phyloP scores from a whole-genome alignment of 208 protist genomes.

The Acanthamoeba healyi region DNA sequence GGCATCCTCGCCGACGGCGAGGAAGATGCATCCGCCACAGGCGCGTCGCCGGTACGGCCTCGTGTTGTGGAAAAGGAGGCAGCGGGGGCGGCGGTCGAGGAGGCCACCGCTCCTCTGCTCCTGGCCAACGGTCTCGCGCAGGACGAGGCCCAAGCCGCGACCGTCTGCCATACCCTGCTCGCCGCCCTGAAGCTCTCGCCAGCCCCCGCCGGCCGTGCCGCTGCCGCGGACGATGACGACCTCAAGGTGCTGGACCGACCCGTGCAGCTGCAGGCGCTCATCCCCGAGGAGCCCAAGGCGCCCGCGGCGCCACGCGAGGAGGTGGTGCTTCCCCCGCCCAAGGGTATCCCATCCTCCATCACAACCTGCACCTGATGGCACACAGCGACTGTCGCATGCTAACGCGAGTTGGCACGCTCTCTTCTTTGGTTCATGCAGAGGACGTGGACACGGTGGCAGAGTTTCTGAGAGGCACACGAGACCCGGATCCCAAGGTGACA shows the following conservation, averaged over 20 bases:
- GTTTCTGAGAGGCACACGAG: not conserved
- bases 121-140: not conserved
- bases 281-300: conserved; percentile 6
- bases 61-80: not conserved
- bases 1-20: not conserved
- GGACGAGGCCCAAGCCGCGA: not conserved
- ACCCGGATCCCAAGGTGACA: not conserved
- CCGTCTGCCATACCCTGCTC: not conserved
- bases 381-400: not conserved
- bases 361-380: too few relatives aligned
- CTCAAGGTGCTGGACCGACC: conserved; percentile 5
- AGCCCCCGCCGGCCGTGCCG: not conserved
- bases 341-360: not conserved
- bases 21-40: too few relatives aligned
- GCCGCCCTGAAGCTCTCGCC: not conserved
- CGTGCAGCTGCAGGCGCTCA: not conserved
- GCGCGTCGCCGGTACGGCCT: too few relatives aligned
- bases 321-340: conserved; percentile 19
- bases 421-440: not conserved
- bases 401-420: not conserved
- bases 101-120: not conserved
- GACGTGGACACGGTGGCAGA: conserved; percentile 8
- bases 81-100: not conserved
- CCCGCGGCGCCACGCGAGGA: not conserved
- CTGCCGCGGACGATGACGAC: not conserved